These are phyloP conservation scores for Priceomyces medius DNA, from an alignment of 805 yeast species.

Conservation along the genomic window DNA sequence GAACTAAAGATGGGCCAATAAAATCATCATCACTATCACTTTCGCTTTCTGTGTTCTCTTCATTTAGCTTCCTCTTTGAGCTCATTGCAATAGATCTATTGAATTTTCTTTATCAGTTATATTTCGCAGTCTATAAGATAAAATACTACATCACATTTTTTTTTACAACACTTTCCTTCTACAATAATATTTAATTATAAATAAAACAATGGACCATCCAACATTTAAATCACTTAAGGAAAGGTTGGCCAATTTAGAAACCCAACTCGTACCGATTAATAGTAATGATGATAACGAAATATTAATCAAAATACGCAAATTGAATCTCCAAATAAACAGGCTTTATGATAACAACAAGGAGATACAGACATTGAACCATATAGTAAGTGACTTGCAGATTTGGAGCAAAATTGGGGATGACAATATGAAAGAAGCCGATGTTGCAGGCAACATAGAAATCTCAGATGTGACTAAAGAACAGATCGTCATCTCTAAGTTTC, in stretches of 20 bases:
- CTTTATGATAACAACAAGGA: slow-evolving; percentile 19
- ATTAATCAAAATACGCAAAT: slow-evolving; percentile 12
- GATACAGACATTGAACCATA: slow-evolving; percentile 15
- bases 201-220: slow-evolving; percentile 6
- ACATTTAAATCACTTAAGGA: slow-evolving; percentile 1
- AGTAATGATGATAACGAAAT: slow-evolving; percentile 8
- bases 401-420: slow-evolving; percentile 14
- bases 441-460: neutral
- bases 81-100: slow-evolving; percentile 2
- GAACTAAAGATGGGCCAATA: slow-evolving; percentile 8
- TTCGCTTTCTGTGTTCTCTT: slow-evolving; percentile 3
- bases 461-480: slow-evolving; percentile 16
- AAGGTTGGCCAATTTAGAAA: slow-evolving; percentile 3
- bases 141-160: too few relatives aligned
- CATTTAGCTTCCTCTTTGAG: slow-evolving; percentile 5
- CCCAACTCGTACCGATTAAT: slow-evolving; percentile 1
- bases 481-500: slow-evolving; percentile 20
- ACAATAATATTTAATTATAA: neutral
- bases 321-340: slow-evolving; percentile 12
- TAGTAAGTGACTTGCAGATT: slow-evolving; percentile 18
- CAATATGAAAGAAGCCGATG: slow-evolving; percentile 1
- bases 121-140: too few relatives aligned
- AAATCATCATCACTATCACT: slow-evolving; percentile 10
- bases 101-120: too few relatives aligned
- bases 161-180: neutral